Percentiles rank a stretch among this genome's conserved stretches.
Conservation (phyloP, 2,329 filamentous ascomycete species). For the Coniochaeta ligniaria region DNA sequence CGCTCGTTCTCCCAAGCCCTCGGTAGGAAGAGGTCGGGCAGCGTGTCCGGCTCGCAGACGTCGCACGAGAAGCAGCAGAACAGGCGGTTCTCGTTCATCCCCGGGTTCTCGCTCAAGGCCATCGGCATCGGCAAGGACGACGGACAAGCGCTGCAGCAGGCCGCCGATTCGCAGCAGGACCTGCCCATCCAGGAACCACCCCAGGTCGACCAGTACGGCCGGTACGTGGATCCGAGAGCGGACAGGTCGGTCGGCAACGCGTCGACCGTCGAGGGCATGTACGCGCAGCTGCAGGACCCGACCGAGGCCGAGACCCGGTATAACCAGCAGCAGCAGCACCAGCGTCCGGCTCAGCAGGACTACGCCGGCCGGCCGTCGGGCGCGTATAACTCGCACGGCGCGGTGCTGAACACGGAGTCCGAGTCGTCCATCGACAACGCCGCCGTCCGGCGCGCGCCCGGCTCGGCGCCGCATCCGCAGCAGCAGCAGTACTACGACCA, state of each 20-base stretch:
- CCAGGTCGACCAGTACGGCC: slow-evolving; percentile 26
- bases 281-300: slow-evolving; percentile 20
- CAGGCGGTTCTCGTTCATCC: slow-evolving; percentile 65
- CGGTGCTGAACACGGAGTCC: slow-evolving; percentile 42
- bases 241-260: slow-evolving; percentile 3
- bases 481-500: slow-evolving; percentile 27
- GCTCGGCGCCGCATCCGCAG: slow-evolving; percentile 31
- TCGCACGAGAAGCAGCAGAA: slow-evolving; percentile 46
- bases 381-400: slow-evolving; percentile 36
- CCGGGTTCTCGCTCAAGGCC: slow-evolving; percentile 56
- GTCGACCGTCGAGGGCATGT: slow-evolving; percentile 21
- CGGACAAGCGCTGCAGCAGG: slow-evolving; percentile 23
- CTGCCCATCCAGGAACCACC: slow-evolving; percentile 44
- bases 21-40: slow-evolving; percentile 64
- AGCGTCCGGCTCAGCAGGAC: slow-evolving; percentile 30
- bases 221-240: slow-evolving; percentile 22
- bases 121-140: slow-evolving; percentile 54
- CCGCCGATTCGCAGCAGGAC: slow-evolving; percentile 42
- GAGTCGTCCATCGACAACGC: slow-evolving; percentile 44
- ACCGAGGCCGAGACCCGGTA: slow-evolving; percentile 12
- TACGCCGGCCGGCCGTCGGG: slow-evolving; percentile 30
- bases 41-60: slow-evolving; percentile 49
- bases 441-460: slow-evolving; percentile 26
- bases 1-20: slow-evolving; percentile 65
- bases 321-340: slow-evolving; percentile 20